phyloP scores from a whole-genome alignment of 345 rosid species.

The Geranium brycei region DNA sequence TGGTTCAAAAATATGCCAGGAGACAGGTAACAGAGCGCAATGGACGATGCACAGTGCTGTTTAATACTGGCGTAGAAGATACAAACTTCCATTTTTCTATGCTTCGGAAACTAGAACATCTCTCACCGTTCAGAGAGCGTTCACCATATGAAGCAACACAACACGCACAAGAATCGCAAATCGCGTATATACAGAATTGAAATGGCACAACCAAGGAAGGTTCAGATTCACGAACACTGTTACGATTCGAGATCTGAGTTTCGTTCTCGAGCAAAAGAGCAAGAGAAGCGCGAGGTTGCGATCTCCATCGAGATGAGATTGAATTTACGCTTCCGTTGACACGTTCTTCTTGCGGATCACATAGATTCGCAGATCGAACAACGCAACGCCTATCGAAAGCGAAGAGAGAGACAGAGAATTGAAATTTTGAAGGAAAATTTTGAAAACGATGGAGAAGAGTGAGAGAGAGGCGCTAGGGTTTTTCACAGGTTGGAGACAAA shows the following conservation, averaged over 20 bases:
- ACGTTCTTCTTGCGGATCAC: background rate
- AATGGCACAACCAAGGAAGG: background rate
- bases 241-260: background rate
- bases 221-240: background rate
- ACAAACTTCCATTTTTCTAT: conserved; percentile 1
- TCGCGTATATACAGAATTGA: no score
- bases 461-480: no score
- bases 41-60: conserved; percentile 4
- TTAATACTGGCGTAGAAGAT: conserved; percentile 7
- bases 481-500: no score
- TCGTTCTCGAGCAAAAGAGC: background rate
- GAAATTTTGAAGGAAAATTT: no score
- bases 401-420: background rate
- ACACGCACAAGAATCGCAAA: no score
- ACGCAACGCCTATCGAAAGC: conserved; percentile 13
- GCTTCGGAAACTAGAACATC: conserved; percentile 13
- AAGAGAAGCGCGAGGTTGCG: background rate
- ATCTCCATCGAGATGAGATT: background rate
- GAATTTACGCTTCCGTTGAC: conserved; percentile 9
- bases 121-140: conserved; percentile 7
- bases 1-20: background rate
- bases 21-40: conserved; percentile 12
- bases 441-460: no score
- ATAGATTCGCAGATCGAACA: background rate
- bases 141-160: conserved; percentile 11